Evolutionary conservation across 2,329 filamentous ascomycete genomes (phyloP).

Genomic region (Penicillium sp.): DNA sequence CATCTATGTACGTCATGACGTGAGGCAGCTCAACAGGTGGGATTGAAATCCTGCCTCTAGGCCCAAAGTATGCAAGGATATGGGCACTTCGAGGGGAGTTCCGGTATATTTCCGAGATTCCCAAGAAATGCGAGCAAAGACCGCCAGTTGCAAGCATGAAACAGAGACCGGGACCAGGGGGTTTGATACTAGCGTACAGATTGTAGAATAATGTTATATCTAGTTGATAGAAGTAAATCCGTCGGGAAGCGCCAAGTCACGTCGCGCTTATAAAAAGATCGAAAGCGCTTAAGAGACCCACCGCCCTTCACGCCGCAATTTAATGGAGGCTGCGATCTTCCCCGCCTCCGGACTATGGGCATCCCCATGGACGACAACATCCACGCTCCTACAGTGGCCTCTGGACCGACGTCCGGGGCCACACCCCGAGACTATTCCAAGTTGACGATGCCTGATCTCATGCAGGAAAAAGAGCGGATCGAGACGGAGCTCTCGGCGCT

Average conservation of each 20-base stretch:
- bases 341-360: constrained; percentile 49
- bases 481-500: constrained; percentile 87
- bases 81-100: background rate
- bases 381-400: constrained; percentile 72
- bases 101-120: background rate
- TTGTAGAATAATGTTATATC: too few species aligned
- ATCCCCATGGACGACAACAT: constrained; percentile 66
- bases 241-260: background rate
- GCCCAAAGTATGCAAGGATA: constrained; percentile 6
- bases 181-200: background rate
- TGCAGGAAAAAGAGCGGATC: constrained; percentile 78
- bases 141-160: background rate
- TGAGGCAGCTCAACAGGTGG: constrained; percentile 22
- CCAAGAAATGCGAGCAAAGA: background rate
- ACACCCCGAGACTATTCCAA: constrained; percentile 64
- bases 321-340: constrained; percentile 22
- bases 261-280: constrained; percentile 25
- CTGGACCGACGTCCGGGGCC: constrained; percentile 70
- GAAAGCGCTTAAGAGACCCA: constrained; percentile 15
- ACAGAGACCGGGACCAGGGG: background rate
- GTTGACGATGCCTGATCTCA: constrained; percentile 76
- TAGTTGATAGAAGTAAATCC: background rate
- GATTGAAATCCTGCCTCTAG: constrained; percentile 20
- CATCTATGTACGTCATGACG: constrained; percentile 31
- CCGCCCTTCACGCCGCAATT: constrained; percentile 13